Conservation (phyloP, 139 green algal species). For the Prasinococcaceae sp. region DNA sequence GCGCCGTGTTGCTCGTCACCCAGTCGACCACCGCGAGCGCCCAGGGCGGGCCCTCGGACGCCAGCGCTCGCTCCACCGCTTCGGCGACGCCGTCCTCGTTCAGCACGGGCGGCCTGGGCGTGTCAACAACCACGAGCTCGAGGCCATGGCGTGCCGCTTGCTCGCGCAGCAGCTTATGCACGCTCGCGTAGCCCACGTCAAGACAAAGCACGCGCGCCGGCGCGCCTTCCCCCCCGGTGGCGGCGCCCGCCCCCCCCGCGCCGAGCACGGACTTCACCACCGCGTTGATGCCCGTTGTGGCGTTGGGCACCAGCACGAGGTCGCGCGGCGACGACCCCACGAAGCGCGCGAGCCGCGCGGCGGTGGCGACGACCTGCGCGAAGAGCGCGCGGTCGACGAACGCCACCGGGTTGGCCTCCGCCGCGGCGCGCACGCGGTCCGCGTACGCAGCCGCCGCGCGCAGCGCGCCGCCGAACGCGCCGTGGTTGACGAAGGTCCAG, state of each 20-base stretch:
- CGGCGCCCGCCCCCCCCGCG: not conserved
- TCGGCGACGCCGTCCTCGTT: slow-evolving; percentile 1
- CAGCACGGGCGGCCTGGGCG: not conserved
- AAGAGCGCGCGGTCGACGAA: no score
- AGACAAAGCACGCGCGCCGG: not conserved
- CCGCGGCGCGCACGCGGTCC: no score
- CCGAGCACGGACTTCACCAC: slow-evolving; percentile 6
- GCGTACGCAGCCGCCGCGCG: no score
- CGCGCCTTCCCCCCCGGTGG: not conserved
- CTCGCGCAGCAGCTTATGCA: not conserved
- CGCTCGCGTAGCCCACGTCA: not conserved
- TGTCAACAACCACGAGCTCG: not conserved
- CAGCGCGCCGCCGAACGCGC: no score
- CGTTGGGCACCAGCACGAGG: not conserved
- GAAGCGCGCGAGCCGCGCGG: not conserved
- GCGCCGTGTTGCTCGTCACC: no score
- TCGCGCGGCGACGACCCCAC: not conserved
- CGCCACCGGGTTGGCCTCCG: no score
- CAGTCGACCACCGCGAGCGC: no score
- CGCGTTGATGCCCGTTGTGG: not conserved
- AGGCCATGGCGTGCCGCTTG: not conserved
- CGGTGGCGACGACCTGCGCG: not conserved
- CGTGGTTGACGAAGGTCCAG: no score
- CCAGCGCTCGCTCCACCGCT: slow-evolving; percentile 1
- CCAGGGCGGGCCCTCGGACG: not conserved